Evolutionary conservation across 108 stramenopile genomes (phyloP).

Genomic region (Skeletonema marinoi): DNA sequence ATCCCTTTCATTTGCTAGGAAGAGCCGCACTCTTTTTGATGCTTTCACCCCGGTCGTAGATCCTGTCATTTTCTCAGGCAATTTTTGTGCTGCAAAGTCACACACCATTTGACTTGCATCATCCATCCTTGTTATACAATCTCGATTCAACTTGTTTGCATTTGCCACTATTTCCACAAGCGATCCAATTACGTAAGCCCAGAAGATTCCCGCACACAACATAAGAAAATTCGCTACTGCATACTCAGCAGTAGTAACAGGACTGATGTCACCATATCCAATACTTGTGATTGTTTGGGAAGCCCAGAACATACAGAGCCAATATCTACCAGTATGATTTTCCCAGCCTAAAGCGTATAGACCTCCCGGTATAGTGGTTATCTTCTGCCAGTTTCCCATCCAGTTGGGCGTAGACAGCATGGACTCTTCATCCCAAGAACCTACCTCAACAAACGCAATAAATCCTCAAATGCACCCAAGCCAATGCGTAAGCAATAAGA

Average conservation of each 20-base stretch:
- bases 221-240: constrained; percentile 35
- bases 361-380: constrained; percentile 12
- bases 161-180: constrained; percentile 32
- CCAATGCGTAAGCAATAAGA: constrained; percentile 21
- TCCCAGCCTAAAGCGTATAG: constrained; percentile 48
- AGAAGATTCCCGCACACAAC: constrained; percentile 38
- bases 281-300: constrained; percentile 56
- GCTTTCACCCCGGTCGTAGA: neutral
- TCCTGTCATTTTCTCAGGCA: constrained; percentile 19
- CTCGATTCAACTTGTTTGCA: neutral
- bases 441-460: constrained; percentile 34
- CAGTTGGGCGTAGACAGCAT: constrained; percentile 29
- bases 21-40: constrained; percentile 31
- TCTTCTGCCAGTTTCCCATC: constrained; percentile 44
- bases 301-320: constrained; percentile 50
- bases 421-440: neutral
- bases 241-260: constrained; percentile 45
- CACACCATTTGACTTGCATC: constrained; percentile 38
- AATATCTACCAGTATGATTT: constrained; percentile 39
- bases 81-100: constrained; percentile 19
- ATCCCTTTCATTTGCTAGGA: constrained; percentile 30
- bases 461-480: constrained; percentile 35
- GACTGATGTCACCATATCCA: constrained; percentile 56
- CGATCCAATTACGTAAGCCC: constrained; percentile 47
- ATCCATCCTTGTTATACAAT: constrained; percentile 17